phyloP scores from a whole-genome alignment of 176 grass and related monocot genomes.

The Metroxylon sagu region DNA sequence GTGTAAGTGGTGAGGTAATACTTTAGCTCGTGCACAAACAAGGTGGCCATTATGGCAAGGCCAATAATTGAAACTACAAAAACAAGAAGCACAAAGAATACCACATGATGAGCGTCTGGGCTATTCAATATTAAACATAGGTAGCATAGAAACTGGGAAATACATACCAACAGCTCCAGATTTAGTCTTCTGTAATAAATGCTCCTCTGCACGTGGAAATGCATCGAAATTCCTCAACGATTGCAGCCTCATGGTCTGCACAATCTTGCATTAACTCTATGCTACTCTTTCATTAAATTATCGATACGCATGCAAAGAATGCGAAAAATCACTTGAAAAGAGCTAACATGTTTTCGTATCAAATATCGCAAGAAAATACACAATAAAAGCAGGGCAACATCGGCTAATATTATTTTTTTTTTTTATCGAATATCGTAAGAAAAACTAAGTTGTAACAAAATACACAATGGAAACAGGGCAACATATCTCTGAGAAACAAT shows the following conservation, averaged over 20 bases:
- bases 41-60: conserved; percentile 71
- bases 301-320: too few species aligned
- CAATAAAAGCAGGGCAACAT: too few species aligned
- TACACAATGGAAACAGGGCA: too few species aligned
- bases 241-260: conserved; percentile 30
- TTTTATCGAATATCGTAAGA: too few species aligned
- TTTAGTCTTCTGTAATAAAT: conserved; percentile 79
- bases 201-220: conserved; percentile 88
- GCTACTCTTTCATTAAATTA: too few species aligned
- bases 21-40: conserved; percentile 70
- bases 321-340: too few species aligned
- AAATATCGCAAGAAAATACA: too few species aligned
- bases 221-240: conserved; percentile 87
- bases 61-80: conserved; percentile 75
- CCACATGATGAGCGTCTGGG: background rate
- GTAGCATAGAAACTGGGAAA: background rate
- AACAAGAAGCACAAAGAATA: conserved; percentile 1
- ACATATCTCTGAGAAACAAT: too few species aligned
- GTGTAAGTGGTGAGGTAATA: conserved; percentile 91
- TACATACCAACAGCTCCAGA: conserved; percentile 76
- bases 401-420: too few species aligned
- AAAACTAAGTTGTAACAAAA: too few species aligned
- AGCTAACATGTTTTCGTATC: too few species aligned
- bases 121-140: background rate
- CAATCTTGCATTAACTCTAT: too few species aligned